Conservation (phyloP, 805 yeast genomes). For the Candida sithepensis region DNA sequence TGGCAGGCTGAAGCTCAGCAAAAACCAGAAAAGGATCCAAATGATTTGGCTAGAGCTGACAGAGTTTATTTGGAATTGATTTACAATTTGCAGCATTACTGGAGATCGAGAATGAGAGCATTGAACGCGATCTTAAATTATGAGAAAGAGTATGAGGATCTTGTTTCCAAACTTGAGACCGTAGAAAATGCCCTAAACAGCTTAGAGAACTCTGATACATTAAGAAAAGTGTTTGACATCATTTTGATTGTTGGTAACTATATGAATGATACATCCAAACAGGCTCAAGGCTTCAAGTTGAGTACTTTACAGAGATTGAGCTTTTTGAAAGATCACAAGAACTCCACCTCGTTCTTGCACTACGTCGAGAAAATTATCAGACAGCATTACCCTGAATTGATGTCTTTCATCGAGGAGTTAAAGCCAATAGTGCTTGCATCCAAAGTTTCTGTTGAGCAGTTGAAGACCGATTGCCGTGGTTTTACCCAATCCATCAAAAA, state of each 20-base stretch:
- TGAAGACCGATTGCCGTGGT: constrained; percentile 66
- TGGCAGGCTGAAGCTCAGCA: constrained; percentile 44
- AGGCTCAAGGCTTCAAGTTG: constrained; percentile 88
- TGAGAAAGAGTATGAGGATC: constrained; percentile 74
- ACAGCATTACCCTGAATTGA: constrained; percentile 74
- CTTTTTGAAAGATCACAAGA: constrained; percentile 85
- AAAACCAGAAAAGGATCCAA: constrained; percentile 65
- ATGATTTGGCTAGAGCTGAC: constrained; percentile 82
- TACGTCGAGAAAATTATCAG: constrained; percentile 89
- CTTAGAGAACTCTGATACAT: constrained; percentile 60
- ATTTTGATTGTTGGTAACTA: constrained; percentile 91
- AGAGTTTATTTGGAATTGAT: constrained; percentile 77
- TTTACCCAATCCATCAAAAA: constrained; percentile 60
- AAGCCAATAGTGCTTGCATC: constrained; percentile 55
- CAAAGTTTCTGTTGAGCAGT: constrained; percentile 77
- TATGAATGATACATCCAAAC: constrained; percentile 91
- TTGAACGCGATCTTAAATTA: constrained; percentile 63
- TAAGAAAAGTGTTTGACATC: constrained; percentile 73
- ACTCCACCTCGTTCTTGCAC: constrained; percentile 85
- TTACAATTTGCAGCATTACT: constrained; percentile 79
- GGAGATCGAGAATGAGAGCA: constrained; percentile 91
- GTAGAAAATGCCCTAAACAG: constrained; percentile 73
- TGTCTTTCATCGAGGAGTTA: constrained; percentile 71
- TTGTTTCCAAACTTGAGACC: constrained; percentile 60
- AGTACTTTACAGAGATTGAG: constrained; percentile 86